Evolutionary conservation across 148 eudicot species (phyloP).

Genomic region (Spergularia bocconei): DNA sequence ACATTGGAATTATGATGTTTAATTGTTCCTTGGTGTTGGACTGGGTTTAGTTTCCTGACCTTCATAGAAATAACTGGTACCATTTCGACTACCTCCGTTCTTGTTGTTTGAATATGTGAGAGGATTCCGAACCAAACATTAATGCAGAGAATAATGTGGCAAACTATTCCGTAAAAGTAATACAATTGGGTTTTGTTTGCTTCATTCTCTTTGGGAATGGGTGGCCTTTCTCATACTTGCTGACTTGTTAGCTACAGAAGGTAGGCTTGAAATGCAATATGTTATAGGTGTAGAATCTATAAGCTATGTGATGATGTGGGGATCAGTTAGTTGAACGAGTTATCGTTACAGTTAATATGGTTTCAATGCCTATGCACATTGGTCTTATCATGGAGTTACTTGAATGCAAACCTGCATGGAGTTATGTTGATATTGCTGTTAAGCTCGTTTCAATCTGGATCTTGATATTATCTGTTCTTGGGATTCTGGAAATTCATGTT

Average conservation of each 20-base stretch:
- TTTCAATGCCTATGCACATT: not conserved
- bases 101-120: no score
- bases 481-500: not conserved
- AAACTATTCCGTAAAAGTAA: not conserved
- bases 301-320: not conserved
- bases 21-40: slow-evolving; percentile 8
- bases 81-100: no score
- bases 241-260: not conserved
- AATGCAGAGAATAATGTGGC: not conserved
- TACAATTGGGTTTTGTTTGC: not conserved
- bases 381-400: not conserved
- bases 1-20: slow-evolving; percentile 15
- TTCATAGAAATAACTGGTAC: not conserved
- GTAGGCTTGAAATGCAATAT: not conserved
- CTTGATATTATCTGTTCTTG: not conserved
- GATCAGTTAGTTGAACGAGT: not conserved
- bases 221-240: not conserved
- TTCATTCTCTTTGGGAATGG: not conserved
- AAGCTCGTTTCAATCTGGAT: not conserved
- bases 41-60: not conserved
- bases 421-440: not conserved
- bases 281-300: not conserved
- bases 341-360: not conserved
- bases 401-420: not conserved
- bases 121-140: no score